Base-by-base conservation (phyloP, 495 filamentous ascomycete genomes). In the Antarctomyces pellizariae region DNA sequence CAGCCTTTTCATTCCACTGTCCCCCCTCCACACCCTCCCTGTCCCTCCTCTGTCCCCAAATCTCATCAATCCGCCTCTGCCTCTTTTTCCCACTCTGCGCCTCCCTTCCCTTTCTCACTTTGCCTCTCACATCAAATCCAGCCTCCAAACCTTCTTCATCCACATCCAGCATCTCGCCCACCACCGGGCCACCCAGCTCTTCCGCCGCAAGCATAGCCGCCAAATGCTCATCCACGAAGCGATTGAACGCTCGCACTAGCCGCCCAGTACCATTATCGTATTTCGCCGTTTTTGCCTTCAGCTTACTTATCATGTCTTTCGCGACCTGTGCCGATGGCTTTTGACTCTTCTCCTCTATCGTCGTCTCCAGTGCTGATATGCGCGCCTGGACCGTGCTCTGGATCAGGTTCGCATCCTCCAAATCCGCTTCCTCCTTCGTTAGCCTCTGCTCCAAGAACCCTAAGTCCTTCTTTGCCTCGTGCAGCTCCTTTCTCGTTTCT, bases 171-270 rank as follows among this genome's bases (percentile, higher is more conserved):
- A 67, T 49, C 35, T 79, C 71, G 7, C 82, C 82, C 1, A 83
- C 76, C 4, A 78, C 69, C 0, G 82, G 80, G 0, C 82, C 82
- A 3, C 82, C 82, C 6, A 79, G 56, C 38, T 78, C 75, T 50
- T 92, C 82, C 0, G 75, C 76, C 8, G 79, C 79, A 16, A 92
- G 53, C 77, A 84, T 80, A 0, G 60, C 48, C 4, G 73, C 75
- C 2, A 92, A 60, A 22, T 71, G 59, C 9, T 68, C 52, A 30
- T 73, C 62, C 10, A 83, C 64, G 31, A 91, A 90, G n/a, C 49
- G 56, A 36, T 73, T 59, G 11, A 89, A 54, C 2, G 62, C 60
- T 15, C 55, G 52, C 8, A 72, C 56, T 13, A 86, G 49, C 5
- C 46, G 53, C 2, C 47, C 49, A 0, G 65, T 71, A 25, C 67